Evolutionary conservation across 106 monocot genomes (phyloP), one percentile per base, ranked within the genome.

Genomic region (Dendrobium officinale): DNA sequence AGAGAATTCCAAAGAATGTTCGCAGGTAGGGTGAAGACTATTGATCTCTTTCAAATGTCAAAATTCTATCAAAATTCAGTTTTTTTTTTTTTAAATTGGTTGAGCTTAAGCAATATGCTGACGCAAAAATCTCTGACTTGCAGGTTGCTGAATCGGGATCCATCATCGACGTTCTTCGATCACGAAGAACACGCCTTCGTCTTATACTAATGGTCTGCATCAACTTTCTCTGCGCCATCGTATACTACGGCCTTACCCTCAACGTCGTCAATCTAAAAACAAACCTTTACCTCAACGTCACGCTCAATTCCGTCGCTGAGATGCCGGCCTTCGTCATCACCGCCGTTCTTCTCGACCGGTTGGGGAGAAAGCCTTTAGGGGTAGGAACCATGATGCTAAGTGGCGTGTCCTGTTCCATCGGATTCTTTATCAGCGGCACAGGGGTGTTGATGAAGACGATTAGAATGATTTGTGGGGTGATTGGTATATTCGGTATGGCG

Each of bases 211-310:
- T 89, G 8, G 79, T 94, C 0, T 42, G 72, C 4, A 89, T 97
- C 70, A 88, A 86, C 82, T 83, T 94, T 75, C 9, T 92, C n/a
- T 85, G 88, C 82, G 82, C 96, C 9, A 29, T 94, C 11, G 92
- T 94, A 1, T 96, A 96, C 88, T 96, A 92, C 79, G 92, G 94
- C 55, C 87, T 96, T 41, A 96, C 82, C 87, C 90, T 96, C 59
- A 96, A 96, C 79, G 94, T 96, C 22, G 94, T 90, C 68, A 96
- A 96, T 75, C 88, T 96, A 72, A 86, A 86, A 72, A 96, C 92
- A 19, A 90, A 92, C 79, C 79, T 94, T 44, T 89, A 96, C 80
- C 75, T 92, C 31, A 94, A 79, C 73, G 96, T 96, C 11, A 5
- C 86, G 40, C 81, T 94, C 41, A 96, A 96, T 51, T 75, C 94